A percentile compares a stretch with the other conserved stretches of the same genome.
Conservation (phyloP, 2,329 filamentous ascomycete species). For the Ophiostoma pallidulum region DNA sequence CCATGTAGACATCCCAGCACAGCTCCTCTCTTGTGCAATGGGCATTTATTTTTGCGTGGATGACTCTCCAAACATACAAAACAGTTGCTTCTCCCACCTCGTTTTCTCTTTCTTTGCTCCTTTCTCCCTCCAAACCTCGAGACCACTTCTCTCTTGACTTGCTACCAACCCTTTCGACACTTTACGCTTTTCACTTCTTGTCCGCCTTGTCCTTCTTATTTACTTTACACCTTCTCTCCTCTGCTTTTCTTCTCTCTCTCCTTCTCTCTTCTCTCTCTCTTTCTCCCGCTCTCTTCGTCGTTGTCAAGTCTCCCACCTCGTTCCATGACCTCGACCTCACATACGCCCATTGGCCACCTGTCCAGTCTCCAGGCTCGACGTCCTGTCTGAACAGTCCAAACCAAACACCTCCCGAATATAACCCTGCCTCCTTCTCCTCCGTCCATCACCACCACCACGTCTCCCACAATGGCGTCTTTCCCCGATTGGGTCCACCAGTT, state of each 20-base stretch:
- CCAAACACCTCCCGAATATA: neutral
- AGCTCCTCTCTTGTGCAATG: constrained; percentile 1
- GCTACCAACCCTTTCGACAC: neutral
- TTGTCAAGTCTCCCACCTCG: neutral
- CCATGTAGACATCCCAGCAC: neutral
- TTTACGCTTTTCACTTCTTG: neutral
- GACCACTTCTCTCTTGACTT: neutral
- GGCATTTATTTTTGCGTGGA: neutral
- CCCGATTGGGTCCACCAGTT: constrained; percentile 74
- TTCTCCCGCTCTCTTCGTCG: neutral
- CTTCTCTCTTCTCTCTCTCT: neutral
- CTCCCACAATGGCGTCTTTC: constrained; percentile 43
- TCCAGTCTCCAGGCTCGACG: neutral
- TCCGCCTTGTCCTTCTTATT: neutral
- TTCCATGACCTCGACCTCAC: neutral
- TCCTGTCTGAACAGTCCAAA: neutral
- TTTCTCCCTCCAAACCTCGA: neutral
- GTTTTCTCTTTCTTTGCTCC: neutral
- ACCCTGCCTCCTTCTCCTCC: neutral
- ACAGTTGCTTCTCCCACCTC: constrained; percentile 16
- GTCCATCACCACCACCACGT: neutral
- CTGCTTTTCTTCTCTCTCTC: neutral
- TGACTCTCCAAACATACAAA: constrained; percentile 17
- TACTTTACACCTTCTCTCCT: constrained; percentile 1
- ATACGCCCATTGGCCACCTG: neutral